These are phyloP conservation scores for Lactarius hatsudake DNA, from an alignment of 768 basidiomycete genomes.

Conservation along the genomic window DNA sequence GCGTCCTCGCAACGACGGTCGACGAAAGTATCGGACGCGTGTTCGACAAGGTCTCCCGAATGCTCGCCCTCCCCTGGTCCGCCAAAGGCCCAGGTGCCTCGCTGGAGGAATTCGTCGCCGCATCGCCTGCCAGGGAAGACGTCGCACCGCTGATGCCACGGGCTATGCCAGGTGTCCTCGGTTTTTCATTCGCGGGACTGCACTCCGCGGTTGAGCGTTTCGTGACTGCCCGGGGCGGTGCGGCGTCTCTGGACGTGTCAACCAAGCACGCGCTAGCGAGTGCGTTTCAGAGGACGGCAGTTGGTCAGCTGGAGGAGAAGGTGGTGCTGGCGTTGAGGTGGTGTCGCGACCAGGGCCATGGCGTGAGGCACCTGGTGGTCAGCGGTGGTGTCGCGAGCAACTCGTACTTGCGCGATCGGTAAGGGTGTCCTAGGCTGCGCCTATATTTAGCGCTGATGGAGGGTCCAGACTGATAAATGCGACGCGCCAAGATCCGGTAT, in stretches of 20 bases:
- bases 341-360: slow-evolving; percentile 44
- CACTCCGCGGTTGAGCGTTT: slow-evolving; percentile 66
- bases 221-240: slow-evolving; percentile 43
- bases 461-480: slow-evolving; percentile 36
- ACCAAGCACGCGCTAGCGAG: slow-evolving; percentile 55
- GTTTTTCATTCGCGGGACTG: slow-evolving; percentile 80
- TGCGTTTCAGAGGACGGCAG: slow-evolving; percentile 69
- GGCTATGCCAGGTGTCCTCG: slow-evolving; percentile 51
- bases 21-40: slow-evolving; percentile 78
- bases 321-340: slow-evolving; percentile 50
- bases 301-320: slow-evolving; percentile 74
- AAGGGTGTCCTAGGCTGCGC: slow-evolving; percentile 25
- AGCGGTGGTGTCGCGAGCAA: slow-evolving; percentile 97
- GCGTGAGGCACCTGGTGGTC: slow-evolving; percentile 63
- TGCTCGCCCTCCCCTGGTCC: slow-evolving; percentile 65
- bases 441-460: not conserved
- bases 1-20: slow-evolving; percentile 66
- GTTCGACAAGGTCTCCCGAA: slow-evolving; percentile 79
- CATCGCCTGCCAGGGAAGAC: slow-evolving; percentile 31
- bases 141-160: slow-evolving; percentile 38
- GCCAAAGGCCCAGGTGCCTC: slow-evolving; percentile 72
- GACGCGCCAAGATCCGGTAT: slow-evolving; percentile 37
- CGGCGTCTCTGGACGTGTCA: slow-evolving; percentile 38
- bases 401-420: slow-evolving; percentile 62
- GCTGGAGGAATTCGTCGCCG: slow-evolving; percentile 64